Base-by-base conservation (phyloP, 1,284 basidiomycete species). In the Austroboletus novae-zelandiae region DNA sequence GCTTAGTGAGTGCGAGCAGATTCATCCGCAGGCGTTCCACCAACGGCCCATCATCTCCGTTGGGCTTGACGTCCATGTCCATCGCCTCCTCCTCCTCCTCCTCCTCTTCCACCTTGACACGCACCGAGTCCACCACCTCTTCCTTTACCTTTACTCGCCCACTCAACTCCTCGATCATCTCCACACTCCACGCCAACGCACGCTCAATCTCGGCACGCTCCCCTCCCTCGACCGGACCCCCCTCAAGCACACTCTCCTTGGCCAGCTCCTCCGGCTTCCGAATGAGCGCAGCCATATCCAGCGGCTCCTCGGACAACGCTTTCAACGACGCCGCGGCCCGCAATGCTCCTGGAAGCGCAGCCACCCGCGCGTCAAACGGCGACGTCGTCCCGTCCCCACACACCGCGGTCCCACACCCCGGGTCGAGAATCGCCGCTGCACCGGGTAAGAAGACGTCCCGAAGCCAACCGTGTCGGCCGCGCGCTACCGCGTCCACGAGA, bases 251-350 rank as follows among this genome's bases (percentile, higher is more conserved):
- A 7, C 73, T 82, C 53, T 84, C 84, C 43, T 73, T 64, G 54
- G 81, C 82, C 31, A 89, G 63, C 64, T 90, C 87, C 29, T 79
- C 75, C 0, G 86, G 84, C 1, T 64, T 60, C 43, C 71, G 76
- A 50, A 89, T 81, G 40, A 89, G 71, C 15, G 81, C 69, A 3
- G 76, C 79, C 75, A 89, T 84, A 63, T 90, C 87, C 49, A 90
- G 75, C 57, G 75, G 78, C 44, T 78, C 74, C 17, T 71, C 59
- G 13, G 69, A 57, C 43, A 81, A 71, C 23, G 74, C 70, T 34
- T 66, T 65, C 20, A 82, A 68, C 9, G 71, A 64, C 4, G 73
- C 73, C 20, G 61, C 54, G 0, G 80, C 76, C 43, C 73, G 76
- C 9, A 74, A 57, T 47, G 52, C 70, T 65, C 30, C 73, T 53